phyloP scores from a whole-genome alignment of 2,329 filamentous ascomycete genomes.

The Parastagonospora nodorum region DNA sequence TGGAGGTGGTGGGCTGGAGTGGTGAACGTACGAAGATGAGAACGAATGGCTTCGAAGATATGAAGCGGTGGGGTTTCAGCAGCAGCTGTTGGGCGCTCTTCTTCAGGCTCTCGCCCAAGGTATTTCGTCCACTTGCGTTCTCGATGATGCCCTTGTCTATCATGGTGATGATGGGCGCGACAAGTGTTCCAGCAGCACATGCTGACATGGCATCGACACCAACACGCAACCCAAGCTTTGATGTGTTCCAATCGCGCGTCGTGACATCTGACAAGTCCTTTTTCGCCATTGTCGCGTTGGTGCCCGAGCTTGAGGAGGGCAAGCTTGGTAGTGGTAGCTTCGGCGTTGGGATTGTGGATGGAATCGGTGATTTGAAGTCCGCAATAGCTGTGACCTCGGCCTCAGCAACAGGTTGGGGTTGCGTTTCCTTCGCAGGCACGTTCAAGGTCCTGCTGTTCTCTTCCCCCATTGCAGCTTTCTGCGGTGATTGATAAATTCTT shows the following conservation, averaged over 20 bases:
- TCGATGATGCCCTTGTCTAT: constrained; percentile 84
- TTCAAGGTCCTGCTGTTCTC: constrained; percentile 13
- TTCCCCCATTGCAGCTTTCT: constrained; percentile 41
- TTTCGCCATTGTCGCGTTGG: background rate
- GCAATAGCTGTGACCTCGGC: constrained; percentile 3
- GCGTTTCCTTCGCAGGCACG: background rate
- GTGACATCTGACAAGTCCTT: background rate
- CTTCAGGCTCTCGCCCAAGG: constrained; percentile 64
- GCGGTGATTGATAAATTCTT: constrained; percentile 31
- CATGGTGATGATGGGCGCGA: constrained; percentile 83
- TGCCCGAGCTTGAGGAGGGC: background rate
- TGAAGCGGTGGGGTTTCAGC: constrained; percentile 63
- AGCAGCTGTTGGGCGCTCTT: constrained; percentile 63
- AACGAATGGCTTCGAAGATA: constrained; percentile 69
- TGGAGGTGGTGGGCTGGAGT: background rate
- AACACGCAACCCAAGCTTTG: constrained; percentile 69
- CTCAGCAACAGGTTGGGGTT: background rate
- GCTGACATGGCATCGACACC: constrained; percentile 72
- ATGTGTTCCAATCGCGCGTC: constrained; percentile 69
- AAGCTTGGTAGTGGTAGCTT: constrained; percentile 7
- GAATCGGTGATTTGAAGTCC: background rate
- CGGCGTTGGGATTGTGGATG: constrained; percentile 5
- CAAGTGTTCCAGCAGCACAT: constrained; percentile 71
- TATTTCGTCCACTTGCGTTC: constrained; percentile 72
- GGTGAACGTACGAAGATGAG: constrained; percentile 59